Evolutionary conservation across 305 asterid species (phyloP), one percentile per base, ranked within the genome.

Genomic region (Salvia sclarea): DNA sequence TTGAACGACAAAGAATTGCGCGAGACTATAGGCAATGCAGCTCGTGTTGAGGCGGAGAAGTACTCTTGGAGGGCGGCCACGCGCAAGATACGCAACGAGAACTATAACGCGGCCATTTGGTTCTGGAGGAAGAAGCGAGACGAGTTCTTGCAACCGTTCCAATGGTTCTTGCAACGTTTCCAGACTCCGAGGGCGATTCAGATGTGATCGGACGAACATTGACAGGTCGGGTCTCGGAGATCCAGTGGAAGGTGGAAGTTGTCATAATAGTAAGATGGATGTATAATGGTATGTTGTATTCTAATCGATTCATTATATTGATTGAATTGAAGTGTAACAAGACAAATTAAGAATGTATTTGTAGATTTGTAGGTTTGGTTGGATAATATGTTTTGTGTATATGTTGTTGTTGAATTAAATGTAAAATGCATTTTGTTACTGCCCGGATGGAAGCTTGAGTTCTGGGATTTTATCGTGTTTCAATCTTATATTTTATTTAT

Each of bases 31-130:
- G 95, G 99, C 10, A 76, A 72, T 52, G 93, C 93, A 3, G 98
- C 98, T 8, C 92, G 99, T 0, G 68, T 71, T 2, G 99, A 94
- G 64, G 85, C 72, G 83, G 97, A 91, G 85, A 91, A 91, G 79
- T 86, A 82, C 9, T 96, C 85, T 58, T 94, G 99, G 99, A 82
- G 78, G 84, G 95, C 96, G 1, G 98, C 99, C 30, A 94, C 99
- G 1, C 63, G 75, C 40, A 85, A 78, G 71, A 89, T 94, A 53
- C 86, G 98, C 6, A 86, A 91, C 16, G 92, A 89, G 65, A 87
- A 94, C 44, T 94, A 94, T 41, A 89, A 75, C 20, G 97, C 90
- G 1, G 97, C 99, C 21, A 88, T 92, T 35, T 86, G 98, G 97
- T 94, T 85, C 79, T 94, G 99, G 97, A 85, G 81, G 82, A 86